Evolutionary conservation across 1,284 basidiomycete species (phyloP), one percentile per base, ranked within the genome.

Genomic region (Ganoderma lucidum): DNA sequence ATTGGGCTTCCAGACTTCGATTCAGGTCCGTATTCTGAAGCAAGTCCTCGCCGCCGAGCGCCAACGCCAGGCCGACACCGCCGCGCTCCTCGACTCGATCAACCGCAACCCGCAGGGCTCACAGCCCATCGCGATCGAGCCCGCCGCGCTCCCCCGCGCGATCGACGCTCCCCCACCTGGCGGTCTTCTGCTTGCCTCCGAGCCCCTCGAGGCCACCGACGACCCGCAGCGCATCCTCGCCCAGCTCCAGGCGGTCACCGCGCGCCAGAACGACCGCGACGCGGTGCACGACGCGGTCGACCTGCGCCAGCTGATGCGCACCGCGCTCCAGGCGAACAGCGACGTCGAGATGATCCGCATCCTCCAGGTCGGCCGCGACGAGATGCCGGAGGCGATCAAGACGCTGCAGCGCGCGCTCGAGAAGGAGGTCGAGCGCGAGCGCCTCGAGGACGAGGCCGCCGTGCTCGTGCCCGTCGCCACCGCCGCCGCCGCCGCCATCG

Each of bases 341-440:
- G 93, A 94, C 74, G 85, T 83, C 17, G 87, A 88, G 73, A 88
- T 94, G 84, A 80, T 92, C 41, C 81, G 84, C 45, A 83, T 90
- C 10, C 80, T 94, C 68, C 88, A 91, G 73, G 85, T 93, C 28
- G 85, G 85, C 44, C 83, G 86, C 70, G 86, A 88, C 60, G 91
- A 94, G 78, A 90, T 93, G 83, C 90, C 91, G 0, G 93, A 94
- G 78, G 92, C 92, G 23, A 87, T 93, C 76, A 93, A 93, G 81
- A 90, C 93, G 4, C 83, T 94, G 17, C 91, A 93, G 78, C 81
- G 93, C 35, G 89, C 88, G 28, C 81, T 93, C 44, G 90, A 93
- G 79, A 76, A 77, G 23, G 83, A 86, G 68, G 78, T 84, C 30
- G 84, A 84, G 66, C 77, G 75, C 62, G 82, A 83, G 69, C 70